Percentiles rank a stretch among this genome's conserved stretches.
Evolutionary conservation across 192 early-diverging fungal genomes (phyloP).

Genomic region (Coemansia sp.): DNA sequence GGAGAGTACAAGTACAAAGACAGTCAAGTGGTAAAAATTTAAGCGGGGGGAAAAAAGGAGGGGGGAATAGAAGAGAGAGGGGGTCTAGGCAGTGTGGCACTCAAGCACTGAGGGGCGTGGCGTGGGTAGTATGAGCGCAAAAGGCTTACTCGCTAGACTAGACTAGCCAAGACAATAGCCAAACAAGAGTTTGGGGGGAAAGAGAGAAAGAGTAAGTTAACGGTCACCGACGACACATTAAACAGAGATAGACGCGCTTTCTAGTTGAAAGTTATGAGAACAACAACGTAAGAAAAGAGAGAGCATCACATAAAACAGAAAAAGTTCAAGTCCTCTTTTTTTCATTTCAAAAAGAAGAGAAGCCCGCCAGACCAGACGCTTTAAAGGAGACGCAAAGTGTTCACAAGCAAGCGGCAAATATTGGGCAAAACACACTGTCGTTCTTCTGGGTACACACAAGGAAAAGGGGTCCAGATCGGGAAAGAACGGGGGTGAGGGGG

Average conservation of each 20-base stretch:
- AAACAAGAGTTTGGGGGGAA: not conserved
- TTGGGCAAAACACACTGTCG: not conserved
- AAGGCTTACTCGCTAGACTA: not conserved
- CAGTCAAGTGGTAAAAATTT: not conserved
- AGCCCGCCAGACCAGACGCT: not conserved
- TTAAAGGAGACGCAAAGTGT: not conserved
- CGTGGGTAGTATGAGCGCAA: constrained; percentile 9
- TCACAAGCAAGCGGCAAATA: constrained; percentile 12
- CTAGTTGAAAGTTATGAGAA: not conserved
- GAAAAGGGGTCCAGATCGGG: constrained; percentile 4
- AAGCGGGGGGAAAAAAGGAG: not conserved
- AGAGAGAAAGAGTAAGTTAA: not conserved
- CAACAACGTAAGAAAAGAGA: not conserved
- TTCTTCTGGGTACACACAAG: not conserved
- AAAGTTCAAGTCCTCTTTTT: constrained; percentile 6
- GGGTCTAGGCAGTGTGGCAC: constrained; percentile 7
- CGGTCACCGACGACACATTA: constrained; percentile 9
- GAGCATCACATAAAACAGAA: constrained; percentile 3
- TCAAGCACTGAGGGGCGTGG: constrained; percentile 4
- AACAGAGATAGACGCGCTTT: constrained; percentile 1
- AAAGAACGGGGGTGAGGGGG: not conserved
- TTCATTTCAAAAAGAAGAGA: constrained; percentile 9
- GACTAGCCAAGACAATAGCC: constrained; percentile 7
- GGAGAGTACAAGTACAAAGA: constrained; percentile 8
- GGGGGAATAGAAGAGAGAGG: not conserved